A percentile compares a stretch with the other conserved stretches of the same genome.
These are phyloP conservation scores for Musa itinerans DNA, from an alignment of 176 grass and related monocot genomes.

Conservation along the genomic window DNA sequence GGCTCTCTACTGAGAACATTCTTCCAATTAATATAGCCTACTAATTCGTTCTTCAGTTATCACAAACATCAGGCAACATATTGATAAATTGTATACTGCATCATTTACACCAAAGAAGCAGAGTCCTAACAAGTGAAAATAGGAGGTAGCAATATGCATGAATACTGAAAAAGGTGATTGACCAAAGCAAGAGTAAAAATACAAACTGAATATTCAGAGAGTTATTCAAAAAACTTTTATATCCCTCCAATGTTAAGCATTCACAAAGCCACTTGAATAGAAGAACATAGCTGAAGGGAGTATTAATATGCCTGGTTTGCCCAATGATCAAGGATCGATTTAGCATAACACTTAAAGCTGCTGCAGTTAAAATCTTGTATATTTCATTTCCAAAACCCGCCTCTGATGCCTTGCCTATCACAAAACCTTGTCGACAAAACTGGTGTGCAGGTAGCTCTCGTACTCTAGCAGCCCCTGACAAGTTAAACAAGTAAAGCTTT, in stretches of 20 bases:
- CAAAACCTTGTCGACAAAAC: slow-evolving; percentile 88
- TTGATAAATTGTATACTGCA: background rate
- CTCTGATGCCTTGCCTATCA: slow-evolving; percentile 88
- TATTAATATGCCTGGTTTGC: slow-evolving; percentile 84
- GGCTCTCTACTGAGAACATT: background rate
- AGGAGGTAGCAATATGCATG: background rate
- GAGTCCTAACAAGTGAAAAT: background rate
- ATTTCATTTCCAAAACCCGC: slow-evolving; percentile 97
- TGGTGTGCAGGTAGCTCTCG: slow-evolving; percentile 53
- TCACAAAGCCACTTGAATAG: background rate
- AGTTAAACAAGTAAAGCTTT: slow-evolving; percentile 42
- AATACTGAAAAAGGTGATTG: background rate
- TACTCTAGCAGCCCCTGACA: slow-evolving; percentile 67
- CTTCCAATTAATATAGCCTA: background rate
- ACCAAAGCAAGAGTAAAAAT: background rate
- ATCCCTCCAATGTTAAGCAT: background rate
- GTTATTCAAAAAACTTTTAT: background rate
- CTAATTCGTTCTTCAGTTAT: background rate
- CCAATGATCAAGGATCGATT: slow-evolving; percentile 93
- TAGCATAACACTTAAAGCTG: slow-evolving; percentile 83
- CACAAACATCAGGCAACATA: background rate
- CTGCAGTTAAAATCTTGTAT: slow-evolving; percentile 88
- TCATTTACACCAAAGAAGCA: background rate
- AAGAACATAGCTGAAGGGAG: slow-evolving; percentile 34
- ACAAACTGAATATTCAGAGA: background rate